These are phyloP conservation scores for Ephemerocybe angulata DNA, from an alignment of 768 basidiomycete species.

Conservation along the genomic window DNA sequence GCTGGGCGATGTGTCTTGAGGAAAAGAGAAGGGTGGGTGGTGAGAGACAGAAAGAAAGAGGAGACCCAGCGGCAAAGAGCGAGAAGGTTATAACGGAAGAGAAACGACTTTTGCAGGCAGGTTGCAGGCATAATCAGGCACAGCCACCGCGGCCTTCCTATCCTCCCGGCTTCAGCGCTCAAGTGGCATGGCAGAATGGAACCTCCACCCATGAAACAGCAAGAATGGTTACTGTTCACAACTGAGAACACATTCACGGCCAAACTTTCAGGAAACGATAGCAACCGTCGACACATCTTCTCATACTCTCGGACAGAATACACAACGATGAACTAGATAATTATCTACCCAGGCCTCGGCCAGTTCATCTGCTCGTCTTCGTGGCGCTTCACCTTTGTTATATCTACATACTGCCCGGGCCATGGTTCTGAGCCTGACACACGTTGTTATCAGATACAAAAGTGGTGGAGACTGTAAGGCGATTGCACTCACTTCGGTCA, in stretches of 20 bases:
- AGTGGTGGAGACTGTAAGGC: too few relatives aligned
- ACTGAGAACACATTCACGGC: too few relatives aligned
- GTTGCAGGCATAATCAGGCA: constrained; percentile 15
- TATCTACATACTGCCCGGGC: constrained; percentile 74
- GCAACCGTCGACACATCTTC: not conserved
- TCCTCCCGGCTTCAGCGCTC: not conserved
- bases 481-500: constrained; percentile 72
- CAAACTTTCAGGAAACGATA: not conserved
- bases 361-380: constrained; percentile 59
- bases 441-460: constrained; percentile 4
- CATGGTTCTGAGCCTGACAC: constrained; percentile 60
- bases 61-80: too few relatives aligned
- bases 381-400: constrained; percentile 55
- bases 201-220: too few relatives aligned
- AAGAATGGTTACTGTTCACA: too few relatives aligned
- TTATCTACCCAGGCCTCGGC: constrained; percentile 67
- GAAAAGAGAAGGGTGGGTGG: too few relatives aligned
- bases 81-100: too few relatives aligned
- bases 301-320: too few relatives aligned
- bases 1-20: too few relatives aligned
- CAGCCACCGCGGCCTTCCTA: constrained; percentile 18
- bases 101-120: constrained; percentile 12
- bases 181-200: not conserved
- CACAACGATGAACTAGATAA: too few relatives aligned
- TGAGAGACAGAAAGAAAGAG: not conserved